Conservation (phyloP, 179 eudicot genomes). For the Actinidia arguta region DNA sequence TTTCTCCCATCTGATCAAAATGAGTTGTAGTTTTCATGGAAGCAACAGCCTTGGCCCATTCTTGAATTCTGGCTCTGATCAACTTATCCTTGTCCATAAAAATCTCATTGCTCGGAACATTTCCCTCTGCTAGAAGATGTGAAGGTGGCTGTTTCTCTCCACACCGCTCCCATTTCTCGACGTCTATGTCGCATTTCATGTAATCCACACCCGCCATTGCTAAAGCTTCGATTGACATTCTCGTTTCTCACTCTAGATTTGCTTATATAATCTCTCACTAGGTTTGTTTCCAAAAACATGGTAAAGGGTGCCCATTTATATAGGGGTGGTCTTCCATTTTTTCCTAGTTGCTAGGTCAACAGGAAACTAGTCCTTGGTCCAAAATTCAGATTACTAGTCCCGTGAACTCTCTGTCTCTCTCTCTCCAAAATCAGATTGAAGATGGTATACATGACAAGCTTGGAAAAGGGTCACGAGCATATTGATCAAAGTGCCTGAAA, state of each 20-base stretch:
- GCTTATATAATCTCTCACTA: no score
- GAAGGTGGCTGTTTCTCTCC: not conserved
- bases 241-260: not conserved
- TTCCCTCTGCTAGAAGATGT: not conserved
- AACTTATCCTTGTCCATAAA: no score
- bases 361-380: no score
- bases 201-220: not conserved
- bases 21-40: not conserved
- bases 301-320: no score
- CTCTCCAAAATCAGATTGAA: not conserved
- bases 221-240: not conserved
- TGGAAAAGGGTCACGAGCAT: no score
- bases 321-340: no score
- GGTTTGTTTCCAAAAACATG: no score
- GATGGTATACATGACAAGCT: no score
- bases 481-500: no score
- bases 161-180: not conserved
- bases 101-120: not conserved
- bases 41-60: not conserved
- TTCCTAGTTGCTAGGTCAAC: no score
- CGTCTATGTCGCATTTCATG: not conserved
- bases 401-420: not conserved
- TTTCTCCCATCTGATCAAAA: not conserved
- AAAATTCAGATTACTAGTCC: not conserved
- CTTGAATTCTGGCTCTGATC: not conserved